These are phyloP conservation scores for Cutaneotrichosporon arboriforme DNA, from an alignment of 1,284 basidiomycete genomes.

Conservation along the genomic window DNA sequence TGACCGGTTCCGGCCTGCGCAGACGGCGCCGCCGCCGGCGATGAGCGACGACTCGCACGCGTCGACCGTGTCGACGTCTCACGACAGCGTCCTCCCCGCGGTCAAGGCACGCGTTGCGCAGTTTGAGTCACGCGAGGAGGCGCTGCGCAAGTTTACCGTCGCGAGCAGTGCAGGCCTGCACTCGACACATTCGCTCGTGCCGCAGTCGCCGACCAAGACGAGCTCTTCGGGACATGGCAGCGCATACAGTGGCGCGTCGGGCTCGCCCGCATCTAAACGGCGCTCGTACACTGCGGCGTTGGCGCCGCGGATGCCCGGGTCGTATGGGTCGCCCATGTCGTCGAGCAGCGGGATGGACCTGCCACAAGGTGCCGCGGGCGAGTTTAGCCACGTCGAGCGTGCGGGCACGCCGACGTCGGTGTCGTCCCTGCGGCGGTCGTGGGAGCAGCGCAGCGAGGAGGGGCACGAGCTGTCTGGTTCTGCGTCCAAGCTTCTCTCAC, in stretches of 20 bases:
- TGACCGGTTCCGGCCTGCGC: slow-evolving; percentile 13
- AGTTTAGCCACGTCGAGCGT: not conserved
- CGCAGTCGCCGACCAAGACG: not conserved
- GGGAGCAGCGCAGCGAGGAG: not conserved
- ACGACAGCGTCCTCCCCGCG: slow-evolving; percentile 22
- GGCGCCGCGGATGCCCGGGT: not conserved
- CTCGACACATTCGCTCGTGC: not conserved
- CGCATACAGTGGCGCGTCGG: not conserved
- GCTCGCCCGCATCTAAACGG: not conserved
- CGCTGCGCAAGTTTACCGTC: slow-evolving; percentile 38
- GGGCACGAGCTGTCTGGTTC: not conserved
- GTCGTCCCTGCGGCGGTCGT: not conserved
- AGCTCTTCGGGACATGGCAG: not conserved
- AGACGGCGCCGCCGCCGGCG: not conserved
- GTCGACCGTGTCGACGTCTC: slow-evolving; percentile 18
- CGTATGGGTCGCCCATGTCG: not conserved
- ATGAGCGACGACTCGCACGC: slow-evolving; percentile 10
- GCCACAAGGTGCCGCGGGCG: not conserved
- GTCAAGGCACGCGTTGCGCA: slow-evolving; percentile 36
- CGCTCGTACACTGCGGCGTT: slow-evolving; percentile 7
- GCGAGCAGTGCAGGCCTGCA: slow-evolving; percentile 17
- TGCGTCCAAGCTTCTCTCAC: slow-evolving; percentile 2
- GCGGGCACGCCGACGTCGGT: not conserved
- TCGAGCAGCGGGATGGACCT: not conserved
- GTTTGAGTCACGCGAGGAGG: slow-evolving; percentile 38